A percentile compares a stretch with the other conserved stretches of the same genome.
phyloP scores from a whole-genome alignment of 1,284 basidiomycete genomes.

The Heterobasidion annosum region DNA sequence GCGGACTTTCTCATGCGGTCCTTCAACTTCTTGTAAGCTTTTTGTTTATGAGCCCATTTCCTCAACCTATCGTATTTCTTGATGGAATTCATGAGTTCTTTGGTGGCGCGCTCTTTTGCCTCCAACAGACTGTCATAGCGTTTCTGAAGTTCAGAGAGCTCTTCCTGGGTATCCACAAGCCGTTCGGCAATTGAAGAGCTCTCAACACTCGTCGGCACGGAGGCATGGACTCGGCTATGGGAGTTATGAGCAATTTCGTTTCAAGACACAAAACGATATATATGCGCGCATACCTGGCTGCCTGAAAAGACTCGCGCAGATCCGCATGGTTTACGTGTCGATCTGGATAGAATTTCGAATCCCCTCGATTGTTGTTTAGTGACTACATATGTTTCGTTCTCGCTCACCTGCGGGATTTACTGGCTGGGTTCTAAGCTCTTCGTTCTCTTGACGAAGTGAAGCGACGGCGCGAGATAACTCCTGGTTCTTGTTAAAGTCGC shows the following conservation, averaged over 20 bases:
- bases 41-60: conserved; percentile 9
- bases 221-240: background rate
- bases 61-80: conserved; percentile 13
- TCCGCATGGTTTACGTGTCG: no score
- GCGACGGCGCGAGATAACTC: background rate
- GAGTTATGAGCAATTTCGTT: background rate
- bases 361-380: no score
- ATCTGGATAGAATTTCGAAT: no score
- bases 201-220: background rate
- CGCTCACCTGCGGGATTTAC: background rate
- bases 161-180: background rate
- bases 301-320: no score
- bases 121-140: conserved; percentile 13
- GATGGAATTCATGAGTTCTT: conserved; percentile 12
- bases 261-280: background rate
- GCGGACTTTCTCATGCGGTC: background rate
- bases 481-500: background rate
- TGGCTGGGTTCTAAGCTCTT: conserved; percentile 4
- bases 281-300: background rate
- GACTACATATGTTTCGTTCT: background rate
- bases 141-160: conserved; percentile 11
- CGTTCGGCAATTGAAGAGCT: background rate
- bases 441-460: background rate
- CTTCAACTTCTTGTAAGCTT: background rate
- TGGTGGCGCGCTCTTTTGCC: conserved; percentile 12